Base-by-base conservation (phyloP, 176 grass and related monocot genomes). In the Eremochloa ophiuroides region DNA sequence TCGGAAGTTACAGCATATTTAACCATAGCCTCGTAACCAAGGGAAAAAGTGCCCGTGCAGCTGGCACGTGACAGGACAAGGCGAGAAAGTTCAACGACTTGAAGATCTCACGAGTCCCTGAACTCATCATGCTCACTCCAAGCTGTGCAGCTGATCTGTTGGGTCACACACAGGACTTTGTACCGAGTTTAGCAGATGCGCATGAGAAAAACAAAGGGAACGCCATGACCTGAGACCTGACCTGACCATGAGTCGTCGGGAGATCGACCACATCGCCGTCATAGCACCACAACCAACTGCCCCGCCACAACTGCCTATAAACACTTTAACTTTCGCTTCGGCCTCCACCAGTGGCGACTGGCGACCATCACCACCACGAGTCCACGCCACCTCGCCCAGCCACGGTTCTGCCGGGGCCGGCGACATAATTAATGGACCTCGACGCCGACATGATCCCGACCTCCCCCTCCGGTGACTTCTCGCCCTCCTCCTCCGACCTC, bases 401-500 rank as follows among this genome's bases (percentile, higher is more conserved):
- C 34, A 11, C 73, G 7, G n/a, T 14, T 33, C 9, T 8, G 51
- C 71, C 80, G 46, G 22, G 51, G 65, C 64, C 31, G 37, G 5
- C 16, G 26, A 30, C 20, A 48, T 20, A 72, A 93, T 99, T 11
- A 72, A 93, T 99, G 97, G 97, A 95, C 78, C 48, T 79, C 38
- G 89, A 96, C 55, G 70, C 73, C 63, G 91, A 88, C 71, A 84
- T 88, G 75, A 78, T 95, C 39, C 93, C 91, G 10, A 95, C 91
- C 38, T 95, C 93, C 7, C 87, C 97, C 20, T 88, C 97, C 28
- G 86, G 87, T 33, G 85, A 93, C 83, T 93, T 93, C 37, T 99
- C 93, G 66, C 76, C 73, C 48, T 99, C 89, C 37, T 99, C 97
- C 76, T 99, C 96, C 84, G 96, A 99, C 82, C 88, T 99, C 63